These are phyloP conservation scores for Malassezia dermatis DNA, from an alignment of 1,284 basidiomycete species.

Conservation along the genomic window DNA sequence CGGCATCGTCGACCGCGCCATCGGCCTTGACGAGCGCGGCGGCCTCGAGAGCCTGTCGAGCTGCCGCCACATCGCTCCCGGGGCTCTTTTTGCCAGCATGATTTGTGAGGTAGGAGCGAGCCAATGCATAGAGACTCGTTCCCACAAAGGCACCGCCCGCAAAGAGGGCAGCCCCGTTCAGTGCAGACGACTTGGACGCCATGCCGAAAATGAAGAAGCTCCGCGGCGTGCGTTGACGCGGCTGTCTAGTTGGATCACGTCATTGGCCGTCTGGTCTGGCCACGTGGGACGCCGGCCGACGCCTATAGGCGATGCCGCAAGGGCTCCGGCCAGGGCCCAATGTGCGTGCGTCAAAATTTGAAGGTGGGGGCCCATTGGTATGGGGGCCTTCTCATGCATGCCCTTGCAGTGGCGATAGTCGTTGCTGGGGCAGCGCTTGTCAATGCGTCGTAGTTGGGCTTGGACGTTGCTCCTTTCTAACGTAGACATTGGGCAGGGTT, in stretches of 20 bases:
- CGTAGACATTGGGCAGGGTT: neutral
- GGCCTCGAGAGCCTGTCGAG: neutral
- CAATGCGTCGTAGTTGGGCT: neutral
- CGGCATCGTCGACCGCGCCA: neutral
- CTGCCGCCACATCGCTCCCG: neutral
- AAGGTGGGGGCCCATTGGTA: neutral
- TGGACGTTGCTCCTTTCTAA: neutral
- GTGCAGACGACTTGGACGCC: constrained; percentile 8
- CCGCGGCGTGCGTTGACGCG: neutral
- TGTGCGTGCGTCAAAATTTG: neutral
- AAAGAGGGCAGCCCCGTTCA: constrained; percentile 10
- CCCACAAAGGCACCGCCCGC: constrained; percentile 12
- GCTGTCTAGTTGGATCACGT: neutral
- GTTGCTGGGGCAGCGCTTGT: neutral
- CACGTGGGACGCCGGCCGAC: neutral
- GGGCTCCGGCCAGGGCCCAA: neutral
- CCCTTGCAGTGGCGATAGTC: neutral
- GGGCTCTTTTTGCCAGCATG: neutral
- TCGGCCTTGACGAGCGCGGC: neutral
- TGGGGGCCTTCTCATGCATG: neutral
- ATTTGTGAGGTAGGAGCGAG: constrained; percentile 2
- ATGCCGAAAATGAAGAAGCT: constrained; percentile 1
- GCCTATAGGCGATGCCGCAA: neutral
- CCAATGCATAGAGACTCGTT: constrained; percentile 9
- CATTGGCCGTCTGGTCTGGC: neutral